Percentiles rank a stretch among this genome's conserved stretches.
phyloP scores from a whole-genome alignment of 2,329 filamentous ascomycete species.

The Pyrenochaeta sp. region DNA sequence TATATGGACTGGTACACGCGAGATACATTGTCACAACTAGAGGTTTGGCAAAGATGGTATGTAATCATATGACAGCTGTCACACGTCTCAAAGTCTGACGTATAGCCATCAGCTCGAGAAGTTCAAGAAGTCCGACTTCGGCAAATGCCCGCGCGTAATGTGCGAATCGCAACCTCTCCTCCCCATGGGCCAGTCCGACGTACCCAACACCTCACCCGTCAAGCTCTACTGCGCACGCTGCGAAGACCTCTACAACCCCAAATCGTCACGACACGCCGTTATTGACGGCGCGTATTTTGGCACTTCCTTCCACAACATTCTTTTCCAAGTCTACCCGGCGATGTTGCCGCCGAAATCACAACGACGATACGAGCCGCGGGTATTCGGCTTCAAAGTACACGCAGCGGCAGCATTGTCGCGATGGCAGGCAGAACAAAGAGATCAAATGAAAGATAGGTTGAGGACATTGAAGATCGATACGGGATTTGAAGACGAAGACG shows the following conservation, averaged over 20 bases:
- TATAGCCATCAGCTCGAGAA: conserved; percentile 79
- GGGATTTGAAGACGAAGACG: conserved; percentile 74
- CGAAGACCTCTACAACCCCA: conserved; percentile 98
- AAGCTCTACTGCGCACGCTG: conserved; percentile 98
- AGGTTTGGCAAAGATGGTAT: conserved; percentile 94
- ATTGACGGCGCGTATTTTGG: conserved; percentile 99
- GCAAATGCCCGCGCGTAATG: conserved; percentile 95
- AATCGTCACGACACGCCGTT: conserved; percentile 91
- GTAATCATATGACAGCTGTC: not conserved
- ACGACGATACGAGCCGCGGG: conserved; percentile 85
- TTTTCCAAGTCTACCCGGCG: conserved; percentile 96
- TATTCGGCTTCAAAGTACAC: conserved; percentile 97
- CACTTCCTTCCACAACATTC: conserved; percentile 97
- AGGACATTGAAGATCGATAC: conserved; percentile 74
- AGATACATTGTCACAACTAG: conserved; percentile 96
- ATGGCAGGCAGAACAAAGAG: conserved; percentile 86
- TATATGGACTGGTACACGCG: conserved; percentile 95
- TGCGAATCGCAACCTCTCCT: conserved; percentile 93
- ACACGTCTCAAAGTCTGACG: not conserved
- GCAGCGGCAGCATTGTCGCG: conserved; percentile 84
- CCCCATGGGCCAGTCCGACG: conserved; percentile 92
- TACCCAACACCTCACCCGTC: conserved; percentile 85
- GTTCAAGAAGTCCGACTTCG: conserved; percentile 98
- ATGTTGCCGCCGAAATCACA: conserved; percentile 86
- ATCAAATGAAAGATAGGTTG: conserved; percentile 82